phyloP scores from a whole-genome alignment of 2,329 filamentous ascomycete species.

The Trichoderma hamatum region DNA sequence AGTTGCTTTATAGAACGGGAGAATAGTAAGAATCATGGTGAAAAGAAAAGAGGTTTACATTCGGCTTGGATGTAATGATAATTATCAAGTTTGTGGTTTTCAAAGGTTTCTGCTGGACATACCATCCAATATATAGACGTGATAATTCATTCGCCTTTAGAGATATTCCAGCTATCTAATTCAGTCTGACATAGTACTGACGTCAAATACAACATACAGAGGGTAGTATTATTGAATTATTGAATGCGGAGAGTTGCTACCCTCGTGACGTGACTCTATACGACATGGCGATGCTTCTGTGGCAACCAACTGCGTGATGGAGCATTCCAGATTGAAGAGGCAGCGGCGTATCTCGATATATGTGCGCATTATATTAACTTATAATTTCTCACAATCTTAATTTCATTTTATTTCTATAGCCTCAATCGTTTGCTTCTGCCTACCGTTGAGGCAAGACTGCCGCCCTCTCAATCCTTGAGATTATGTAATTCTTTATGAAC shows the following conservation, averaged over 20 bases:
- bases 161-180: neutral
- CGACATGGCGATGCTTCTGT: no score
- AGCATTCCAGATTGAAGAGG: no score
- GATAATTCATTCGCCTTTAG: no score
- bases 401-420: no score
- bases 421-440: neutral
- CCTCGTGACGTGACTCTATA: no score
- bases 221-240: neutral
- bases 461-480: no score
- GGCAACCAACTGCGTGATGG: no score
- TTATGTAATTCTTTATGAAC: no score
- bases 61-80: neutral
- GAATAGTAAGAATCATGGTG: neutral
- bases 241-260: neutral
- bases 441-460: neutral
- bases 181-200: neutral
- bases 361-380: no score
- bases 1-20: no score
- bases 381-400: no score
- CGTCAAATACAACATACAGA: neutral
- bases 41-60: neutral
- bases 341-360: no score
- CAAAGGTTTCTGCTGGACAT: neutral
- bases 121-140: neutral
- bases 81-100: neutral